Base-by-base conservation (phyloP, 2,329 filamentous ascomycete species). In the Chaetomiaceae sp. region DNA sequence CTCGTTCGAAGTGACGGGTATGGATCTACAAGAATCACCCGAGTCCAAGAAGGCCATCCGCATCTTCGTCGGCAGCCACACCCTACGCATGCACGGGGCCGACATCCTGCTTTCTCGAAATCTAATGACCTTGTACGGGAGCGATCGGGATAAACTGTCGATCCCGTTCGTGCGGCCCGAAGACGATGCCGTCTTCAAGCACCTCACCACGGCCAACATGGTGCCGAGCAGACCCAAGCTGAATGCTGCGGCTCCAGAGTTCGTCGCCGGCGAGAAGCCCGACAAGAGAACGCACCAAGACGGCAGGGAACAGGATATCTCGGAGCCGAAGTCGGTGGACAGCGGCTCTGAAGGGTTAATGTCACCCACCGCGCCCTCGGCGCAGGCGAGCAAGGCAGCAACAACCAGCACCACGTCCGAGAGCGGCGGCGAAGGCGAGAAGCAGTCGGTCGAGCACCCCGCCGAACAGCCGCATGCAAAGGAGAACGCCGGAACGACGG, bases 41-140 rank as follows among this genome's bases (percentile, higher is more conserved):
- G 69, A 73, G 24, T 67, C 69, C 11, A 77, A 76, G 32, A 85
- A 81, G 60, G 69, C 73, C 9, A 87, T 97, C 47, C 86, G 89
- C 54, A 84, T 96, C 42, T 89, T 95, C 61, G 73, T 98, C 48
- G 91, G 93, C 32, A 95, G 88, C 60, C 91, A 97, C 65, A 79
- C 88, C 12, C 73, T 98, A 47, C 80, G 90, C 52, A 76, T 84
- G 9, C 88, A 95, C 61, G 95, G 86, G 55, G 91, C 88, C 19
- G 93, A 97, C 62, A 76, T 98, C 10, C 69, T 97, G 18, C 88
- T 98, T 58, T 97, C 93, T 0, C 87, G 90, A 54, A 95, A 95
- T 60, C 84, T 85, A 53, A 80, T 98, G 72, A 85, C 86, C 0
- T 72, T 97, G 22, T 90, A 89, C 56, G 88, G 94, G 56, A 86